These are phyloP conservation scores for Larix sibirica DNA, from an alignment of 83 land plant genomes.

Conservation along the genomic window DNA sequence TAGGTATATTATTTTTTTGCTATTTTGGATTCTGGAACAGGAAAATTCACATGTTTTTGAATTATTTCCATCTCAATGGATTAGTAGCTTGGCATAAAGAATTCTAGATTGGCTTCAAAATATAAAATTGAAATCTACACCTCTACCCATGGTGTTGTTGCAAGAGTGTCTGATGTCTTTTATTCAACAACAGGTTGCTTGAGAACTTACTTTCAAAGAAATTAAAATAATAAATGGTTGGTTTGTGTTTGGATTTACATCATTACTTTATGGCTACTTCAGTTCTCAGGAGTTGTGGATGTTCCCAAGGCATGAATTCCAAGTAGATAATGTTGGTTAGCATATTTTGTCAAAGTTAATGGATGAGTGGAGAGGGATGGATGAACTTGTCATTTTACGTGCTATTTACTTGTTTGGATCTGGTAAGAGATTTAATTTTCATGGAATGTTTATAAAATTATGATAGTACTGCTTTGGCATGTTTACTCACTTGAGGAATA, in stretches of 20 bases:
- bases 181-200: slow-evolving; percentile 72
- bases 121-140: slow-evolving; percentile 43
- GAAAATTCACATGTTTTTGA: slow-evolving; percentile 53
- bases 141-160: slow-evolving; percentile 71
- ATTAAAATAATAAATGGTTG: not conserved
- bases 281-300: not conserved
- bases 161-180: slow-evolving; percentile 80
- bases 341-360: too few species aligned
- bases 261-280: not conserved
- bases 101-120: slow-evolving; percentile 67
- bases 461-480: too few species aligned
- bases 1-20: too few species aligned
- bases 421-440: too few species aligned
- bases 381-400: slow-evolving; percentile 82
- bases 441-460: too few species aligned
- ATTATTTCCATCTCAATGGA: slow-evolving; percentile 59
- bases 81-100: slow-evolving; percentile 64
- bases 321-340: too few species aligned
- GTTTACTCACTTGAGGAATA: too few species aligned
- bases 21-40: too few species aligned
- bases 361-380: too few species aligned
- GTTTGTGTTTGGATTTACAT: not conserved
- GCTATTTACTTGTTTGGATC: too few species aligned
- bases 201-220: not conserved
- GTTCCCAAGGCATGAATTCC: slow-evolving; percentile 10